Evolutionary conservation across 352 stramenopile genomes (phyloP).

Genomic region (Phytophthora niederhauseri): DNA sequence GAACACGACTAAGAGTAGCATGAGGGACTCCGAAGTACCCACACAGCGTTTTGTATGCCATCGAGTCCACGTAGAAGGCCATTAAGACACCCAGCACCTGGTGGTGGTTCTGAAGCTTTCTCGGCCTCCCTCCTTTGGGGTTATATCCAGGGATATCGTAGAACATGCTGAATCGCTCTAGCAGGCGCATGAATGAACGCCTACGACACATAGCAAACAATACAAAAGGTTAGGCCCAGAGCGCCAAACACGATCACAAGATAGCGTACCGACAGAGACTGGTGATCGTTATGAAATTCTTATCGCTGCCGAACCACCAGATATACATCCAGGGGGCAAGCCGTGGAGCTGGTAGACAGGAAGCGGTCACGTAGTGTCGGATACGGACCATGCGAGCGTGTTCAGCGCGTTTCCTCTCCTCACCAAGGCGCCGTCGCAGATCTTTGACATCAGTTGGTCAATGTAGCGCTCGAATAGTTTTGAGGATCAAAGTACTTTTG

Average conservation of each 20-base stretch:
- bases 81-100: constrained; percentile 22
- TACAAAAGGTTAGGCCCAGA: background rate
- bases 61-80: constrained; percentile 21
- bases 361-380: background rate
- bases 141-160: background rate
- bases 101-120: constrained; percentile 19
- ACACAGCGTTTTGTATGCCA: constrained; percentile 7
- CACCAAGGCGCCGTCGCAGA: too few species aligned
- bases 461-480: too few species aligned
- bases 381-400: background rate
- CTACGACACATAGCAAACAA: background rate
- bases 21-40: constrained; percentile 13
- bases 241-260: background rate
- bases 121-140: constrained; percentile 9
- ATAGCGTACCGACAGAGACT: constrained; percentile 3
- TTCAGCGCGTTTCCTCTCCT: too few species aligned
- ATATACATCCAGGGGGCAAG: constrained; percentile 8
- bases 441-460: too few species aligned
- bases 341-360: background rate
- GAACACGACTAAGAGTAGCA: constrained; percentile 6
- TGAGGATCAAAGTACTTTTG: too few species aligned
- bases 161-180: background rate
- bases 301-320: background rate
- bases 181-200: background rate
- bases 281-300: background rate